Base-by-base conservation (phyloP, 768 basidiomycete genomes). In the Pleurotus eryngii region DNA sequence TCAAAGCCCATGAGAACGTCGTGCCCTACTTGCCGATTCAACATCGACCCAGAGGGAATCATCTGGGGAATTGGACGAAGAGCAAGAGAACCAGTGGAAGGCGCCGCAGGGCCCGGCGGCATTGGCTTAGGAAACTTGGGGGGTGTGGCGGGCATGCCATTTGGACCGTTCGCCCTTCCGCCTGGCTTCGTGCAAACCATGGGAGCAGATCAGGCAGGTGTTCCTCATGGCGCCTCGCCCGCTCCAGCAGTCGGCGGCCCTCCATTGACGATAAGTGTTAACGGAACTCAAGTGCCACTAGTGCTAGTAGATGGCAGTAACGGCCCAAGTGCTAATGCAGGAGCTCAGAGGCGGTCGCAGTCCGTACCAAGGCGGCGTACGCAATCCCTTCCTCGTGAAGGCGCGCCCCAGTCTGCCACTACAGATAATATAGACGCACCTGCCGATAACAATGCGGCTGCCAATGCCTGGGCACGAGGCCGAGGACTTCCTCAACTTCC, bases 21-120 rank as follows among this genome's bases (percentile, higher is more conserved):
- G 1, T 92, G 90, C 62, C 90, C 90, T 0, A 89, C 88, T 0
- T 92, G 90, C 70, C 74, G 90, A 60, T 92, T 92, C 64, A 85
- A 92, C 61, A 81, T 92, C 55, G 90, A 92, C 64, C 90, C 90
- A 0, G 85, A 90, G 56, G 85, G 85, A 57, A 68, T 91, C 46
- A 90, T 88, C 0, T 83, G 75, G 53, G 69, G 67, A 11, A 65
- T 70, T 14, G 60, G 69, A 17, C 60, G 70, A 24, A 64, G 63
- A 46, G 4, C 24, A 26, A 60, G 67, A 3, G 60, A 57, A 20
- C 4, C 46, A 9, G 48, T 57, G 8, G 42, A 60, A 5, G 56
- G 43, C 20, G 17, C 20, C 39, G 59, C 26, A 35, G 61, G 42
- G 17, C 24, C 38, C n/a, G 20, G 56, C 37, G 27, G 40, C 49